A percentile compares a stretch with the other conserved stretches of the same genome.
These are phyloP conservation scores for Coniochaeta sp. DNA, from an alignment of 2,329 filamentous ascomycete genomes.

Conservation along the genomic window DNA sequence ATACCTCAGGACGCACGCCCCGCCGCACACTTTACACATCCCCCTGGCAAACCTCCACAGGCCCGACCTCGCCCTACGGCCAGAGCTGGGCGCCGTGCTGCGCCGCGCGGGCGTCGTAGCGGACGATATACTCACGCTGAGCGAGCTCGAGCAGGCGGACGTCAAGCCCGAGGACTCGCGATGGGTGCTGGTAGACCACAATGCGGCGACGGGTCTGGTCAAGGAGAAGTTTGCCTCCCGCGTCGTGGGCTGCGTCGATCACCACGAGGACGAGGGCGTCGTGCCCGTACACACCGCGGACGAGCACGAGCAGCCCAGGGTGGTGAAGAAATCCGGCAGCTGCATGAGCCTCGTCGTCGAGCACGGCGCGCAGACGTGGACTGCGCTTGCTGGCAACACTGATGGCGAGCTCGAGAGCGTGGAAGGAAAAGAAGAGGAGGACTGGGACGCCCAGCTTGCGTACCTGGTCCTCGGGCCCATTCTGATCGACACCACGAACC, in stretches of 20 bases:
- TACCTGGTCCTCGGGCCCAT: constrained; percentile 63
- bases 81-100: constrained; percentile 64
- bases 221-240: constrained; percentile 40
- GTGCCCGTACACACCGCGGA: constrained; percentile 37
- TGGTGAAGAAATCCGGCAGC: constrained; percentile 63
- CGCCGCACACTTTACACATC: constrained; percentile 51
- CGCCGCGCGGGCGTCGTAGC: constrained; percentile 49
- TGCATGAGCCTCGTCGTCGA: constrained; percentile 65
- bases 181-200: constrained; percentile 78
- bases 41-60: constrained; percentile 66
- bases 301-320: constrained; percentile 47
- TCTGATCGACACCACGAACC: constrained; percentile 64
- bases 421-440: constrained; percentile 22
- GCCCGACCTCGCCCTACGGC: constrained; percentile 61
- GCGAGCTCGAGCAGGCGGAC: constrained; percentile 32
- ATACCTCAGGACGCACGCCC: constrained; percentile 59
- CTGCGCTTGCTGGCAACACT: constrained; percentile 26
- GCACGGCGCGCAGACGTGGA: constrained; percentile 51
- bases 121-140: constrained; percentile 57
- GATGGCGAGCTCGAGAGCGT: constrained; percentile 17
- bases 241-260: constrained; percentile 65
- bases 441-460: constrained; percentile 52
- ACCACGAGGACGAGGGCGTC: constrained; percentile 65
- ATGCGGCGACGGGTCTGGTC: constrained; percentile 58
- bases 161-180: constrained; percentile 48